Evolutionary conservation across 2,329 filamentous ascomycete species (phyloP).

Genomic region (Graphilbum sp.): DNA sequence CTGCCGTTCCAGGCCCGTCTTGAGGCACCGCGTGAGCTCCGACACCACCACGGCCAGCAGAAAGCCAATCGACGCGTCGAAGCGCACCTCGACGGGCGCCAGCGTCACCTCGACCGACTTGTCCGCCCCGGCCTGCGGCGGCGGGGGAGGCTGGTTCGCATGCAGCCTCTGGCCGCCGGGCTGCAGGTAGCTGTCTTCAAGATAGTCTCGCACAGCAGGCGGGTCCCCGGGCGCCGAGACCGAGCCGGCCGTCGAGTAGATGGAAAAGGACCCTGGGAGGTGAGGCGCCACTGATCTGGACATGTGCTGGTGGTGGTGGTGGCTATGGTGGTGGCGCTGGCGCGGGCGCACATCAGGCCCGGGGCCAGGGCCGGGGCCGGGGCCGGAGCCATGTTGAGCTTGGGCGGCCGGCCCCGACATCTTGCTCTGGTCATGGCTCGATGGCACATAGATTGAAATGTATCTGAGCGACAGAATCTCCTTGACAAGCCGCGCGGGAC

Average conservation of each 20-base stretch:
- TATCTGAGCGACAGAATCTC: constrained; percentile 32
- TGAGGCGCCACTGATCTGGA: constrained; percentile 28
- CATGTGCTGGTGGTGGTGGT: constrained; percentile 11
- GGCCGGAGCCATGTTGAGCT: not conserved
- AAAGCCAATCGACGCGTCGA: constrained; percentile 40
- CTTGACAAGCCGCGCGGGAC: constrained; percentile 37
- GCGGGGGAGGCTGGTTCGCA: too few species aligned
- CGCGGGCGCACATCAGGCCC: not conserved
- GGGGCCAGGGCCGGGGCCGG: too few species aligned
- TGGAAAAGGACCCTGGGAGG: constrained; percentile 45
- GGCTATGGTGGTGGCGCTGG: not conserved
- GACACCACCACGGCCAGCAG: constrained; percentile 33
- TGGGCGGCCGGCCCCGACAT: constrained; percentile 11
- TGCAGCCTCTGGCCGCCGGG: not conserved
- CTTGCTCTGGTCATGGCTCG: constrained; percentile 27
- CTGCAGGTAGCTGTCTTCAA: constrained; percentile 7
- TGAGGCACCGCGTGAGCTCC: constrained; percentile 22
- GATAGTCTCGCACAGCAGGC: constrained; percentile 2
- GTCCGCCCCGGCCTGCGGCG: constrained; percentile 11
- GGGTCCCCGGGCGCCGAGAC: constrained; percentile 1
- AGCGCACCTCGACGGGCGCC: constrained; percentile 34
- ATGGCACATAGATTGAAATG: constrained; percentile 39
- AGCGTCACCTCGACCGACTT: constrained; percentile 30
- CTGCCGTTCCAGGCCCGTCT: constrained; percentile 2
- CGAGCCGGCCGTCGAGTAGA: constrained; percentile 16